A percentile compares a stretch with the other conserved stretches of the same genome.
phyloP scores from a whole-genome alignment of 805 yeast species.

The Lipomyces kockii region DNA sequence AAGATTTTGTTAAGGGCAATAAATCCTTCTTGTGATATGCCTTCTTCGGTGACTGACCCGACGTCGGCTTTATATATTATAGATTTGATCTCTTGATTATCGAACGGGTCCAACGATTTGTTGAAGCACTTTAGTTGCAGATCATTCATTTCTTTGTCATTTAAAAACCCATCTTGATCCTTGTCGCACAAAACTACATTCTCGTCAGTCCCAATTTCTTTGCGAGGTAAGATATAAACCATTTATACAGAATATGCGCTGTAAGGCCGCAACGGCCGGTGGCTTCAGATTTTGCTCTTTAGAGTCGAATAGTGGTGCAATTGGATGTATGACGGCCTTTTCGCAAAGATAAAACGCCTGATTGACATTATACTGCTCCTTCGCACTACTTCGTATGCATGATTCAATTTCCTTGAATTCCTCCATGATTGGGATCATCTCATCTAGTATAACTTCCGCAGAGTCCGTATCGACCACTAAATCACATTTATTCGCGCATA shows the following conservation, averaged over 20 bases:
- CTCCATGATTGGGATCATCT: slow-evolving; percentile 79
- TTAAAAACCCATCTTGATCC: slow-evolving; percentile 86
- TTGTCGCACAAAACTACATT: slow-evolving; percentile 67
- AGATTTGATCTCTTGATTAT: slow-evolving; percentile 49
- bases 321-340: slow-evolving; percentile 88
- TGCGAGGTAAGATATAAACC: background rate
- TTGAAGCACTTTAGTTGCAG: slow-evolving; percentile 76
- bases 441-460: slow-evolving; percentile 64
- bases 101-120: slow-evolving; percentile 53
- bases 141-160: slow-evolving; percentile 68
- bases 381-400: slow-evolving; percentile 87
- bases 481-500: slow-evolving; percentile 84
- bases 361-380: slow-evolving; percentile 78
- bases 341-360: slow-evolving; percentile 94
- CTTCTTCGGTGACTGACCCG: slow-evolving; percentile 38
- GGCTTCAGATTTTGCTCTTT: slow-evolving; percentile 83
- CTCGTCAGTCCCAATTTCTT: background rate
- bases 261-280: slow-evolving; percentile 72
- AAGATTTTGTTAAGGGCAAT: slow-evolving; percentile 75
- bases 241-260: slow-evolving; percentile 63
- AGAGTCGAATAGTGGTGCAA: slow-evolving; percentile 91
- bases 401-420: slow-evolving; percentile 95
- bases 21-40: slow-evolving; percentile 62
- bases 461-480: slow-evolving; percentile 50
- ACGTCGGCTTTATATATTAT: slow-evolving; percentile 46